Evolutionary conservation across 306 rosid species (phyloP).

Genomic region (Quercus parvula): DNA sequence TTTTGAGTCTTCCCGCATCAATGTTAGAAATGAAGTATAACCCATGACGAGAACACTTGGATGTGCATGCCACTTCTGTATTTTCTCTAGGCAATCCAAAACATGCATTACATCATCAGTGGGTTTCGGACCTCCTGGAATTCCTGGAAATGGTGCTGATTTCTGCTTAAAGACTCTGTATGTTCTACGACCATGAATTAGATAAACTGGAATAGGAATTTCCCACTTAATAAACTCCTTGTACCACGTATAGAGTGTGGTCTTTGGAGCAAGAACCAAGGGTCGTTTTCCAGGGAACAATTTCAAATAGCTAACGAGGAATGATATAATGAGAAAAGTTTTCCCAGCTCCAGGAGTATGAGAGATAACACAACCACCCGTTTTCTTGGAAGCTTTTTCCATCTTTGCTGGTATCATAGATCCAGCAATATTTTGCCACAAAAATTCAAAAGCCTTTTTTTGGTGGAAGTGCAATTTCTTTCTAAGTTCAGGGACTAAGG

Average conservation of each 20-base stretch:
- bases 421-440: slow-evolving; percentile 80
- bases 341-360: slow-evolving; percentile 95
- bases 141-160: slow-evolving; percentile 35
- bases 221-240: slow-evolving; percentile 86
- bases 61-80: slow-evolving; percentile 81
- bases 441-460: slow-evolving; percentile 84
- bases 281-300: slow-evolving; percentile 78
- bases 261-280: slow-evolving; percentile 80
- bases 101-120: slow-evolving; percentile 66
- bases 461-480: slow-evolving; percentile 63
- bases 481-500: slow-evolving; percentile 45
- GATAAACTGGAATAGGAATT: slow-evolving; percentile 70
- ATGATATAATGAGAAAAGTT: slow-evolving; percentile 75
- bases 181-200: slow-evolving; percentile 68
- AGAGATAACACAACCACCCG: slow-evolving; percentile 90
- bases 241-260: slow-evolving; percentile 84
- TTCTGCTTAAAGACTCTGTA: slow-evolving; percentile 40
- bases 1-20: slow-evolving; percentile 86
- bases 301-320: slow-evolving; percentile 77
- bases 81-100: slow-evolving; percentile 72
- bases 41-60: slow-evolving; percentile 97
- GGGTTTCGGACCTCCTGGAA: slow-evolving; percentile 56
- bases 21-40: slow-evolving; percentile 71
- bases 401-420: slow-evolving; percentile 53
- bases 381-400: slow-evolving; percentile 43